A percentile compares a stretch with the other conserved stretches of the same genome.
Conservation (phyloP, 306 rosid species). For the Quercus wislizeni region DNA sequence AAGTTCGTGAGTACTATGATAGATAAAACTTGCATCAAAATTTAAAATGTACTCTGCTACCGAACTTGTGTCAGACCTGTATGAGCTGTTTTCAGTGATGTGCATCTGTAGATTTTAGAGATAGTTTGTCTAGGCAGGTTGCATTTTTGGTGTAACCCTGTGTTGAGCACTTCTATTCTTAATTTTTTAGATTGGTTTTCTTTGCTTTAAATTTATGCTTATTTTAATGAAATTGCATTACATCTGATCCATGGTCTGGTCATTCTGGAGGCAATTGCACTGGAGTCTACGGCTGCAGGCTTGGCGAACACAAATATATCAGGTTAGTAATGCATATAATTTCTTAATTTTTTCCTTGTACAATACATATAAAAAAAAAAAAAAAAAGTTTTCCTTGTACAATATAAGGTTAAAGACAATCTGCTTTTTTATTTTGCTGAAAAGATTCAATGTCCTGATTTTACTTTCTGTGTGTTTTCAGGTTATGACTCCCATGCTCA, state of each 20-base stretch:
- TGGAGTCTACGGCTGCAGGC: slow-evolving; percentile 52
- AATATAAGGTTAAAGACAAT: background rate
- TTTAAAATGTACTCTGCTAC: slow-evolving; percentile 11
- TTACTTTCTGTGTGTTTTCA: slow-evolving; percentile 11
- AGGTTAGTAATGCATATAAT: slow-evolving; percentile 47
- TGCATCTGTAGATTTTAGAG: background rate
- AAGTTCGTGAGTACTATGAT: background rate
- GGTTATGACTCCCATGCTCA: slow-evolving; percentile 29
- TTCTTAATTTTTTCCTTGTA: background rate
- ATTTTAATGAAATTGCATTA: slow-evolving; percentile 70
- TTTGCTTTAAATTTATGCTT: slow-evolving; percentile 24
- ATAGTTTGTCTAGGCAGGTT: background rate
- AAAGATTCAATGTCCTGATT: background rate
- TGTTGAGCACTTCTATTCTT: background rate
- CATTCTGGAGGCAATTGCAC: slow-evolving; percentile 67
- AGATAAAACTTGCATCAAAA: background rate
- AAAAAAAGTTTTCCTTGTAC: background rate
- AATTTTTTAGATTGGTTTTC: slow-evolving; percentile 3
- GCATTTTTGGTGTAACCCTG: background rate
- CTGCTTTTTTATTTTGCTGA: background rate
- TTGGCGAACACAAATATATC: slow-evolving; percentile 29
- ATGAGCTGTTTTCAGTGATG: background rate
- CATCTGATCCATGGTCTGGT: slow-evolving; percentile 76
- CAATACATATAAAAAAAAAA: background rate
- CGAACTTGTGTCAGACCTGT: background rate